A percentile compares a stretch with the other conserved stretches of the same genome.
Conservation (phyloP, 2,329 filamentous ascomycete species). For the Penicillium sp. region DNA sequence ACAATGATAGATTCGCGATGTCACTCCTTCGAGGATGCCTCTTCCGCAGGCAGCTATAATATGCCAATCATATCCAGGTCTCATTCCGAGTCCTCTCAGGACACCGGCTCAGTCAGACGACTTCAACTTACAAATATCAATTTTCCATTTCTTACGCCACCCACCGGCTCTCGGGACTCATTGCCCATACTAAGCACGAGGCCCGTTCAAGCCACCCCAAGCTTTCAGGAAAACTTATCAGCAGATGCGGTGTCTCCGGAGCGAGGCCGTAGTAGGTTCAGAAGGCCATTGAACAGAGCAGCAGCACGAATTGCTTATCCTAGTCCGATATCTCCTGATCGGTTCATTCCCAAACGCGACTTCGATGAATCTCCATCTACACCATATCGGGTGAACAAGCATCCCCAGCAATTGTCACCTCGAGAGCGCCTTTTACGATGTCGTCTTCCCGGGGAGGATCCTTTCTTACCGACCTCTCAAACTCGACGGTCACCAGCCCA, state of each 20-base stretch:
- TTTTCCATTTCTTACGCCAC: slow-evolving; percentile 15
- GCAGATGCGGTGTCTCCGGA: background rate
- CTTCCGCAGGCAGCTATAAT: slow-evolving; percentile 11
- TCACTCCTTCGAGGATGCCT: slow-evolving; percentile 27
- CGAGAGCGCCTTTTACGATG: slow-evolving; percentile 49
- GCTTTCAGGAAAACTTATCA: slow-evolving; percentile 13
- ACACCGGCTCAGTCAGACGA: slow-evolving; percentile 1
- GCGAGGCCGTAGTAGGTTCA: slow-evolving; percentile 17
- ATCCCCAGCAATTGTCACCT: slow-evolving; percentile 45
- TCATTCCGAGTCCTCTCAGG: slow-evolving; percentile 11
- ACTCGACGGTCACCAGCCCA: slow-evolving; percentile 12
- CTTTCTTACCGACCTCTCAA: slow-evolving; percentile 50
- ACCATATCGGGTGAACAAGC: slow-evolving; percentile 55
- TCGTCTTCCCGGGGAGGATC: slow-evolving; percentile 49
- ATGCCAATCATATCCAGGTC: slow-evolving; percentile 12
- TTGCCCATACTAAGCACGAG: background rate
- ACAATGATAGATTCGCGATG: slow-evolving; percentile 27
- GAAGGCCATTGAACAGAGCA: slow-evolving; percentile 12
- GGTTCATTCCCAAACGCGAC: slow-evolving; percentile 57
- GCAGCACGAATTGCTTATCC: slow-evolving; percentile 12
- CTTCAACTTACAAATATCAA: slow-evolving; percentile 19
- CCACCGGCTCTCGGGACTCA: slow-evolving; percentile 9
- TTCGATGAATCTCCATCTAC: slow-evolving; percentile 44
- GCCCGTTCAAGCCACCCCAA: background rate
- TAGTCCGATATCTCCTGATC: slow-evolving; percentile 49